Conservation (phyloP, 345 rosid species). For the Gossypium rotundifolium region DNA sequence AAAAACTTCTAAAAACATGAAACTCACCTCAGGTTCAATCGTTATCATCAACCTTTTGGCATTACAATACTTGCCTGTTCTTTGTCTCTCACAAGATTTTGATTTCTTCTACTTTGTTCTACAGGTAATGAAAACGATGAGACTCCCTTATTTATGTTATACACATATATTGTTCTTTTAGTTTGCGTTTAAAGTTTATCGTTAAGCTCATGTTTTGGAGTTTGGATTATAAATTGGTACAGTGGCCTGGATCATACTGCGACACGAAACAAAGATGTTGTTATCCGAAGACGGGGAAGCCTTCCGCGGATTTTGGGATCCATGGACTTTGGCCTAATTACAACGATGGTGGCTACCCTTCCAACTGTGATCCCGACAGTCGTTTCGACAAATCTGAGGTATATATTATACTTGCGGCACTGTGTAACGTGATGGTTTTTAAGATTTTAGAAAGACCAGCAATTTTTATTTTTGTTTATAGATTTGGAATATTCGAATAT, state of each 20-base stretch:
- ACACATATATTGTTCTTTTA: background rate
- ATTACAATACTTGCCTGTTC: conserved; percentile 38
- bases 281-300: conserved; percentile 81
- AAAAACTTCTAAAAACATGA: conserved; percentile 21
- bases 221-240: background rate
- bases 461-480: too few species aligned
- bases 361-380: conserved; percentile 54
- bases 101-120: conserved; percentile 88
- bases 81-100: conserved; percentile 43
- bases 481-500: background rate
- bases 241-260: conserved; percentile 99
- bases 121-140: conserved; percentile 30
- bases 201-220: background rate
- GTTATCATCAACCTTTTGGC: conserved; percentile 33
- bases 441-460: background rate
- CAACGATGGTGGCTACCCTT: conserved; percentile 71
- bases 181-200: background rate
- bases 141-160: too few species aligned
- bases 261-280: conserved; percentile 63
- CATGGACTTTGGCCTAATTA: conserved; percentile 97
- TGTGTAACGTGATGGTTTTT: background rate
- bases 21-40: conserved; percentile 9
- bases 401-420: background rate
- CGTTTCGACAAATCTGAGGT: conserved; percentile 58
- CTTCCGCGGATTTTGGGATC: conserved; percentile 81